Percentiles rank a stretch among this genome's conserved stretches.
Evolutionary conservation across 75 land plant genomes (phyloP).

Genomic region (Cupressus sempervirens): DNA sequence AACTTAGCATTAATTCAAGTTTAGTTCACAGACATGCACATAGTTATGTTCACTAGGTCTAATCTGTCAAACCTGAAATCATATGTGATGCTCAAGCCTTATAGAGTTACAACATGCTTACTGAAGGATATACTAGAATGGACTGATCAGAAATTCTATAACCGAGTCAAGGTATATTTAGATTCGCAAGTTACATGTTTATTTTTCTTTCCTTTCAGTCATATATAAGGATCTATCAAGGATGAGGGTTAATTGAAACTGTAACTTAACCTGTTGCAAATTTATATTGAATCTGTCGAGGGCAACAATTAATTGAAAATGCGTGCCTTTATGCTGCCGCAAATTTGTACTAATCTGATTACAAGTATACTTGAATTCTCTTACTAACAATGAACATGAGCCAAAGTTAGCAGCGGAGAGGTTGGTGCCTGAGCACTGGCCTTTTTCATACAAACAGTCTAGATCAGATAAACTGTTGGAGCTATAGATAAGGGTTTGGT

Average conservation of each 20-base stretch:
- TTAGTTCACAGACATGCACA: too few relatives aligned
- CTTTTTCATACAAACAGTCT: background rate
- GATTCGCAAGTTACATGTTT: background rate
- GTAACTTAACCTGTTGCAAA: too few relatives aligned
- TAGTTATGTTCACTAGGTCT: too few relatives aligned
- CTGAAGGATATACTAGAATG: background rate
- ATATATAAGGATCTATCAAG: background rate
- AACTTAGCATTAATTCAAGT: too few relatives aligned
- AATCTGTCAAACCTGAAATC: too few relatives aligned
- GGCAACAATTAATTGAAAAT: background rate
- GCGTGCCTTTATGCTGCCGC: background rate
- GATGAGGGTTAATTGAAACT: too few relatives aligned
- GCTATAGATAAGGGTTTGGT: too few relatives aligned
- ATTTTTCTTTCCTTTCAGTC: background rate
- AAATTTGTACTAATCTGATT: background rate
- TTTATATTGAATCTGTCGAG: background rate
- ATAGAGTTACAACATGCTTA: background rate
- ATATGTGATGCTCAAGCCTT: background rate
- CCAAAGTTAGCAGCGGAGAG: background rate
- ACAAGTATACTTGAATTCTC: background rate
- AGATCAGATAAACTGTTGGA: background rate
- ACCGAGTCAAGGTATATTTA: background rate
- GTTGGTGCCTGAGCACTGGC: background rate
- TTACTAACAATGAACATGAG: background rate
- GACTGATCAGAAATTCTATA: background rate